Conservation (phyloP, 2,329 filamentous ascomycete species). For the Pseudogymnoascus sp. region DNA sequence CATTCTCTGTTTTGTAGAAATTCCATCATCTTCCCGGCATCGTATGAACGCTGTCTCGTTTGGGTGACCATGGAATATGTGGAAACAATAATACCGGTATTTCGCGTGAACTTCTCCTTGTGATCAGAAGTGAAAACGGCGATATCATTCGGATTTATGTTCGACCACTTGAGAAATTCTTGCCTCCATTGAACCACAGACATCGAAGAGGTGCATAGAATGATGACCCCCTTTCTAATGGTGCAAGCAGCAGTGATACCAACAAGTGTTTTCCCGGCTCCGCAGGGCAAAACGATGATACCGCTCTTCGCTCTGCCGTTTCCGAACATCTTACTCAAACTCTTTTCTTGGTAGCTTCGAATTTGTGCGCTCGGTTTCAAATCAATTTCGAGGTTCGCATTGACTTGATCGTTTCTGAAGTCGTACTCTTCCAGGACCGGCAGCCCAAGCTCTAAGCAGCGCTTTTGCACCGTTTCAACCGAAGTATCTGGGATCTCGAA, state of each 20-base stretch:
- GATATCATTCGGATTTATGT: slow-evolving; percentile 88
- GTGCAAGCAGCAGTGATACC: slow-evolving; percentile 98
- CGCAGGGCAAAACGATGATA: slow-evolving; percentile 93
- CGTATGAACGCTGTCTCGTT: slow-evolving; percentile 76
- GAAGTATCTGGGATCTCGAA: slow-evolving; percentile 81
- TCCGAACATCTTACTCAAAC: slow-evolving; percentile 97
- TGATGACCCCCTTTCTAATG: slow-evolving; percentile 92
- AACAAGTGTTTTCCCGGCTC: slow-evolving; percentile 92
- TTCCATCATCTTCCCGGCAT: slow-evolving; percentile 96
- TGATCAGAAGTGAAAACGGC: slow-evolving; percentile 91
- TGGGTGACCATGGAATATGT: slow-evolving; percentile 99
- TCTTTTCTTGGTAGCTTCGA: slow-evolving; percentile 92
- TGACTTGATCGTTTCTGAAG: slow-evolving; percentile 83
- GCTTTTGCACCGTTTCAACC: slow-evolving; percentile 81
- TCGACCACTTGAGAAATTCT: slow-evolving; percentile 99
- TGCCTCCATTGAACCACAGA: slow-evolving; percentile 94
- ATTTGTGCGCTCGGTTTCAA: slow-evolving; percentile 84
- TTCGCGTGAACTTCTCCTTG: slow-evolving; percentile 77
- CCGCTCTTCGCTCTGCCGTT: slow-evolving; percentile 96
- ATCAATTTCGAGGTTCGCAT: slow-evolving; percentile 89
- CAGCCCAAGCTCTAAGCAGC: slow-evolving; percentile 77
- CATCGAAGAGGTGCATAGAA: slow-evolving; percentile 96
- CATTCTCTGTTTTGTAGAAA: slow-evolving; percentile 86
- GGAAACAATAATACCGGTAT: slow-evolving; percentile 92
- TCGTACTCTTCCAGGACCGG: slow-evolving; percentile 96